Evolutionary conservation across 192 early-diverging fungal species (phyloP).

Genomic region (Backusella psychrophila): DNA sequence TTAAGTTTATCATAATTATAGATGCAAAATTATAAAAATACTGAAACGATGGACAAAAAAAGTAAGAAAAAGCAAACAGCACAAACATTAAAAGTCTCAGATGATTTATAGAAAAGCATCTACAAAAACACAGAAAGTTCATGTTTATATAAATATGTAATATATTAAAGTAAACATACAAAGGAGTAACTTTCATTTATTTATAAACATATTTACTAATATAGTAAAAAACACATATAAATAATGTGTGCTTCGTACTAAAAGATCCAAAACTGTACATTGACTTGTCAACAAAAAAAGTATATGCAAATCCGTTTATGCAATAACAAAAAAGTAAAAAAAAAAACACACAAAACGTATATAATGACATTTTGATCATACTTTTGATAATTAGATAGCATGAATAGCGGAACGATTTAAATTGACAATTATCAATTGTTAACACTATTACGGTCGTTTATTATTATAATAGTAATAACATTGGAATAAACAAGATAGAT

Average conservation of each 20-base stretch:
- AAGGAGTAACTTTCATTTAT: background rate
- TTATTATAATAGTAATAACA: background rate
- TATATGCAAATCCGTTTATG: background rate
- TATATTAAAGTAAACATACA: background rate
- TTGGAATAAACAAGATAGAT: background rate
- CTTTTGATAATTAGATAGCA: background rate
- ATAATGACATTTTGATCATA: background rate
- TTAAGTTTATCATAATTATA: background rate
- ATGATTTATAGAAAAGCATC: too few species aligned
- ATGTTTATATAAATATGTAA: background rate
- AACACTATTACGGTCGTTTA: background rate
- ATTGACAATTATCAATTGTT: background rate
- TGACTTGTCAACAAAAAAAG: background rate
- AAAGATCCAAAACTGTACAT: background rate
- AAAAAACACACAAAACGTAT: background rate
- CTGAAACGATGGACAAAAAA: background rate
- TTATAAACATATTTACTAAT: background rate
- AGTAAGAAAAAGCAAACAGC: background rate
- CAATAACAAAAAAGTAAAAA: background rate
- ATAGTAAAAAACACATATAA: background rate
- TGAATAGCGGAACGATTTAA: background rate
- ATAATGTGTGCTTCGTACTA: background rate
- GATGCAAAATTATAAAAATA: background rate
- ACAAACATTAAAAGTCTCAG: background rate
- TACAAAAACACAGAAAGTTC: background rate